A percentile compares a stretch with the other conserved stretches of the same genome.
Evolutionary conservation across 352 stramenopile genomes (phyloP).

Genomic region (Phytopythium delawarense): DNA sequence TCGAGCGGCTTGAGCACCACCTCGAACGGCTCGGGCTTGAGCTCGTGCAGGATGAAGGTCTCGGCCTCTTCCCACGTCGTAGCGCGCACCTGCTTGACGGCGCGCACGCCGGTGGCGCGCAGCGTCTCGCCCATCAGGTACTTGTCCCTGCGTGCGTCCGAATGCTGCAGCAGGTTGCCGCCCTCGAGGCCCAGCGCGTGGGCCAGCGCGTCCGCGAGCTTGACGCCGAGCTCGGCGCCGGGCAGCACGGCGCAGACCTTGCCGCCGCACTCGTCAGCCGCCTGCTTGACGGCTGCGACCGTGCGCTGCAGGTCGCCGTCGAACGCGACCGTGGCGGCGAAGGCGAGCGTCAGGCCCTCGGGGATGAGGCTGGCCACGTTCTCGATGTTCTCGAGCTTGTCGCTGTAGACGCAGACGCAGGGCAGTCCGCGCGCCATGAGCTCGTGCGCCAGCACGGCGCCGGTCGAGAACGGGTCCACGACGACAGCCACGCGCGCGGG

Average conservation of each 20-base stretch:
- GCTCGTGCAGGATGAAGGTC: conserved; percentile 60
- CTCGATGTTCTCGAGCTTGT: conserved; percentile 81
- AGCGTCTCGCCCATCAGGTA: conserved; percentile 89
- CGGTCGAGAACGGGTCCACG: conserved; percentile 95
- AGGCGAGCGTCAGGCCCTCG: conserved; percentile 68
- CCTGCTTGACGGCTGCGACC: conserved; percentile 41
- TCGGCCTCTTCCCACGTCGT: conserved; percentile 71
- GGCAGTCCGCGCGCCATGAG: conserved; percentile 88
- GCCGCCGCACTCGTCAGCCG: conserved; percentile 17
- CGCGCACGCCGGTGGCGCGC: conserved; percentile 70
- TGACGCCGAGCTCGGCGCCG: conserved; percentile 91
- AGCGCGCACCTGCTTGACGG: conserved; percentile 88
- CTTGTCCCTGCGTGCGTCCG: conserved; percentile 69
- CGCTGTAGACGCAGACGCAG: conserved; percentile 86
- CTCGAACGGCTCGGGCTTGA: conserved; percentile 68
- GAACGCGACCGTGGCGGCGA: conserved; percentile 73
- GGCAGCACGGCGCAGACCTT: conserved; percentile 84
- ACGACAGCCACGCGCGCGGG: conserved; percentile 79
- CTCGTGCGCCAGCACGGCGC: conserved; percentile 91
- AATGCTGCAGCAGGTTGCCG: conserved; percentile 79
- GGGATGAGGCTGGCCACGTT: conserved; percentile 73
- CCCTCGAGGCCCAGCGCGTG: conserved; percentile 74
- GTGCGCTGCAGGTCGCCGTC: conserved; percentile 46
- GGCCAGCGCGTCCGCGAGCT: conserved; percentile 87
- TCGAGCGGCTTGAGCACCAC: conserved; percentile 91